phyloP scores from a whole-genome alignment of 179 eudicot genomes.

The Silene noctiflora region DNA sequence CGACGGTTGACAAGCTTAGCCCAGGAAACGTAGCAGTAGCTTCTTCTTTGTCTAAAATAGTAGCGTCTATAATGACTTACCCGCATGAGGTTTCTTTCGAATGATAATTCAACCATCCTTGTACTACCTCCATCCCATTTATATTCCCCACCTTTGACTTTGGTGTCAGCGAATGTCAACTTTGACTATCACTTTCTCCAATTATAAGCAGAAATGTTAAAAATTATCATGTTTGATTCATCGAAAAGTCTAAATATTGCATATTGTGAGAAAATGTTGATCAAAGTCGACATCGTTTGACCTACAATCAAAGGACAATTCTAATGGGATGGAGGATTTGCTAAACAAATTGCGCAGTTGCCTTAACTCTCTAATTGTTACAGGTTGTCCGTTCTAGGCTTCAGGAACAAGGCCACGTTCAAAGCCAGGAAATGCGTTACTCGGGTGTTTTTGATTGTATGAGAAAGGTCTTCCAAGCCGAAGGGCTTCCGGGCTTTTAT shows the following conservation, averaged over 20 bases:
- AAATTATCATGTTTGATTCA: too few species aligned
- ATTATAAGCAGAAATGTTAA: background rate
- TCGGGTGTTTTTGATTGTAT: conserved; percentile 71
- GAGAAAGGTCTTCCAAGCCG: conserved; percentile 57
- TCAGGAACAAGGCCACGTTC: conserved; percentile 82
- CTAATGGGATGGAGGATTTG: background rate
- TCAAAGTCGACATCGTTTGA: background rate
- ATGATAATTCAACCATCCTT: background rate
- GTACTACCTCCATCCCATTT: conserved; percentile 8
- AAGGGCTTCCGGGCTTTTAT: conserved; percentile 79
- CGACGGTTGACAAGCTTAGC: conserved; percentile 52
- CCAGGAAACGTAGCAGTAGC: conserved; percentile 73
- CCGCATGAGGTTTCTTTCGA: conserved; percentile 72
- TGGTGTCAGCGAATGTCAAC: background rate
- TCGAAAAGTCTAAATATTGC: background rate
- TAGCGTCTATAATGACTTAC: conserved; percentile 75
- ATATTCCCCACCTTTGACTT: background rate
- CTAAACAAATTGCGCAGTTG: background rate
- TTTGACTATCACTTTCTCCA: background rate
- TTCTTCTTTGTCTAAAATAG: conserved; percentile 68
- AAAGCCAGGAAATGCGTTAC: conserved; percentile 48
- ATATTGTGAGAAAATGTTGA: too few species aligned
- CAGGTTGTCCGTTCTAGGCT: conserved; percentile 89
- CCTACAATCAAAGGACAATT: background rate
- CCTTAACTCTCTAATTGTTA: conserved; percentile 1